A percentile compares a stretch with the other conserved stretches of the same genome.
phyloP scores from a whole-genome alignment of 441 rosid species.

The Erodium trifolium region DNA sequence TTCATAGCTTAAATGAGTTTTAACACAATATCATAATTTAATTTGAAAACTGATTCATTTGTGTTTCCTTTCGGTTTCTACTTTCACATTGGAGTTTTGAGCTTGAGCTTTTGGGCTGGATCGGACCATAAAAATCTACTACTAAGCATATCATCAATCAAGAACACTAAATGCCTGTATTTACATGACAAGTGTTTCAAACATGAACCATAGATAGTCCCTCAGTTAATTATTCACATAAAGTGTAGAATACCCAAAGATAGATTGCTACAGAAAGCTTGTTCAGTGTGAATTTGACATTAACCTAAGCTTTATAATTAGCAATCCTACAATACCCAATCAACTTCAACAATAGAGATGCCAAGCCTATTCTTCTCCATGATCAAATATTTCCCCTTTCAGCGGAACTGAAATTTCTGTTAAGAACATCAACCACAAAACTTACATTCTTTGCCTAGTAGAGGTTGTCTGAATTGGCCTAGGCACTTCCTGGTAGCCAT shows the following conservation, averaged over 20 bases:
- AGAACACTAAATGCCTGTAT: neutral
- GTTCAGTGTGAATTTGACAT: neutral
- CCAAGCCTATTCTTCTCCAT: neutral
- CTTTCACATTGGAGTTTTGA: no score
- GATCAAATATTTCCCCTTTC: neutral
- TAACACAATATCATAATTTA: no score
- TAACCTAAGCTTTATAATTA: neutral
- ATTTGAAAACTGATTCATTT: no score
- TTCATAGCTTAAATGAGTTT: no score
- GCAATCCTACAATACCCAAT: neutral
- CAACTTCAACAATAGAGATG: neutral
- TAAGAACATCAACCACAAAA: neutral
- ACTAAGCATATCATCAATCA: neutral
- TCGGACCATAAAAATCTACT: no score
- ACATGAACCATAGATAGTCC: neutral
- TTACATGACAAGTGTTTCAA: neutral
- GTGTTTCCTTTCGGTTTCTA: no score
- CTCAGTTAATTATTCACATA: neutral
- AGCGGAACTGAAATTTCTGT: neutral
- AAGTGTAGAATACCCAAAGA: neutral
- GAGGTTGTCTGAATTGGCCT: conserved; percentile 25
- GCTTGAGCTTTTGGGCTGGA: no score
- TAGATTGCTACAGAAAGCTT: neutral
- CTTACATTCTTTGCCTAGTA: conserved; percentile 36
- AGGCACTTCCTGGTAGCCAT: conserved; percentile 38